Conservation (phyloP, 495 filamentous ascomycete species). For the Chaetomium tenue region DNA sequence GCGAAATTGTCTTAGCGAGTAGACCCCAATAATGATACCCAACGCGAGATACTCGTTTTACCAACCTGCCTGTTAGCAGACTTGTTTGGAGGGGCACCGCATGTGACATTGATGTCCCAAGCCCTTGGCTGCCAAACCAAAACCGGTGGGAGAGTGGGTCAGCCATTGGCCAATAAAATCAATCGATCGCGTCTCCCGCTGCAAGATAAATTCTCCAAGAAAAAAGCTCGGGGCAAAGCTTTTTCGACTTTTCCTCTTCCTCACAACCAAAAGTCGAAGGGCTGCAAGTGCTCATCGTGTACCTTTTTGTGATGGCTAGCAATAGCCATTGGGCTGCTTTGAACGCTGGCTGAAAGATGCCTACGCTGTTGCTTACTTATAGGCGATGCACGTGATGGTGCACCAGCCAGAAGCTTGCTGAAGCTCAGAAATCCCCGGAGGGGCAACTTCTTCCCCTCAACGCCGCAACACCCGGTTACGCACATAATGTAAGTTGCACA, state of each 20-base stretch:
- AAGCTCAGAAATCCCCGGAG: constrained; percentile 13
- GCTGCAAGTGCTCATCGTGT: constrained; percentile 11
- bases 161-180: constrained; percentile 17
- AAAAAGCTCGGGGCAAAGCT: constrained; percentile 3
- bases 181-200: neutral
- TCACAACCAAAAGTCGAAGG: constrained; percentile 2
- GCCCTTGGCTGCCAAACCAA: too few relatives aligned
- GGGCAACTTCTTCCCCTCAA: constrained; percentile 7
- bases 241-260: constrained; percentile 17
- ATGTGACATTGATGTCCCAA: too few relatives aligned
- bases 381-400: constrained; percentile 18
- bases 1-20: constrained; percentile 47
- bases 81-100: too few relatives aligned
- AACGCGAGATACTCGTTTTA: constrained; percentile 1
- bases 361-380: neutral
- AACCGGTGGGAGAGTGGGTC: constrained; percentile 9
- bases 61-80: too few relatives aligned
- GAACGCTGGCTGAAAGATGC: neutral
- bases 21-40: constrained; percentile 36
- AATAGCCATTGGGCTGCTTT: neutral
- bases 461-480: constrained; percentile 4
- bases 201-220: constrained; percentile 21
- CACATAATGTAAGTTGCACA: constrained; percentile 23
- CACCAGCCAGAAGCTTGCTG: neutral
- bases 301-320: neutral